A percentile compares a stretch with the other conserved stretches of the same genome.
Conservation (phyloP, 2,329 filamentous ascomycete species). For the Cercospora zeina region DNA sequence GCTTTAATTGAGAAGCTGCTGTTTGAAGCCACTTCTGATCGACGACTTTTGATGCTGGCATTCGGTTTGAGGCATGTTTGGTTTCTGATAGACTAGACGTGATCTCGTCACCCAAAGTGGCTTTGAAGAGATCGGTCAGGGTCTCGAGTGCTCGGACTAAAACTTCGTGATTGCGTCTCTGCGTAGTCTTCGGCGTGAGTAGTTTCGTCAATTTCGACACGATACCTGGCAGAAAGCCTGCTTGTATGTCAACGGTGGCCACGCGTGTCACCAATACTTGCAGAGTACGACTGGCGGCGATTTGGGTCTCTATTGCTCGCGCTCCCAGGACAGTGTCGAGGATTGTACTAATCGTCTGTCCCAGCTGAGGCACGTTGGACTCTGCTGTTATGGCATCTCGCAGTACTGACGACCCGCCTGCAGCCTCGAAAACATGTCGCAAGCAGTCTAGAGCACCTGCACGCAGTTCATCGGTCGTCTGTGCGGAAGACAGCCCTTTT, state of each 20-base stretch:
- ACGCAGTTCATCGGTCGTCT: conserved; percentile 72
- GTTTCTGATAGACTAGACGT: background rate
- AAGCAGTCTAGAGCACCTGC: conserved; percentile 71
- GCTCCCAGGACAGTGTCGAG: conserved; percentile 71
- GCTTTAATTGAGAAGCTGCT: conserved; percentile 76
- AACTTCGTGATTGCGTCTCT: conserved; percentile 62
- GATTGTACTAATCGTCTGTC: conserved; percentile 77
- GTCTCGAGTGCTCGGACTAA: conserved; percentile 48
- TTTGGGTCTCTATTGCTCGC: conserved; percentile 65
- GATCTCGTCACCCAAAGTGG: conserved; percentile 22
- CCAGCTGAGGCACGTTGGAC: conserved; percentile 71
- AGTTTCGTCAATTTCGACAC: conserved; percentile 78
- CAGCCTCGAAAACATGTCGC: conserved; percentile 62
- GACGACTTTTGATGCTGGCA: conserved; percentile 36
- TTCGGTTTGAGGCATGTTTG: background rate
- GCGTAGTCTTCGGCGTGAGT: conserved; percentile 66
- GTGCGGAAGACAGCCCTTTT: conserved; percentile 52
- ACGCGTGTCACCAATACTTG: conserved; percentile 63
- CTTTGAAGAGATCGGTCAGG: conserved; percentile 30
- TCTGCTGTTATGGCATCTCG: conserved; percentile 54
- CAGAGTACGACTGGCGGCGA: conserved; percentile 67
- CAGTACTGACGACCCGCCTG: conserved; percentile 47
- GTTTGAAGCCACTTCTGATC: conserved; percentile 68
- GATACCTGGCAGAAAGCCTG: conserved; percentile 83
- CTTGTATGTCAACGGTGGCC: conserved; percentile 70